Evolutionary conservation across 2,329 filamentous ascomycete genomes (phyloP).

Genomic region (Penicillium oxalicum): DNA sequence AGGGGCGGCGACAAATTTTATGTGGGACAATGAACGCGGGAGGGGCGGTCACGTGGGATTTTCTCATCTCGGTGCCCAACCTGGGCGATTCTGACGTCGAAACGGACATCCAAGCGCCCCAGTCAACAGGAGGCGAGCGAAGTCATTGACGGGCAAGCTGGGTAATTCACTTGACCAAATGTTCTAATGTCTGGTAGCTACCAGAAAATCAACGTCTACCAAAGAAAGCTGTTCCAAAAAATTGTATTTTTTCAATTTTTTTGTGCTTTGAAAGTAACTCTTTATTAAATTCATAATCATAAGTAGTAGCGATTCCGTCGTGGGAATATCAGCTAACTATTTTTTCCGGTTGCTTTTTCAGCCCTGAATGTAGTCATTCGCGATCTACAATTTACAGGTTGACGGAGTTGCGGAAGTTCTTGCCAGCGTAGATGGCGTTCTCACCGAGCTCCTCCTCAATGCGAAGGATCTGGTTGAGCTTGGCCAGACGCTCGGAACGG

Average conservation of each 20-base stretch:
- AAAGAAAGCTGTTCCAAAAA: too few relatives aligned
- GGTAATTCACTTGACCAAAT: too few relatives aligned
- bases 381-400: constrained; percentile 61
- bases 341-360: constrained; percentile 4
- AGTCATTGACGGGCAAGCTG: too few relatives aligned
- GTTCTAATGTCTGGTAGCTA: too few relatives aligned
- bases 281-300: constrained; percentile 27
- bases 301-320: constrained; percentile 11
- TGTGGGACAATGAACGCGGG: constrained; percentile 23
- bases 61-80: constrained; percentile 18
- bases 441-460: constrained; percentile 98
- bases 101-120: too few relatives aligned
- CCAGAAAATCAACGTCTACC: too few relatives aligned
- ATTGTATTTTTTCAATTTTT: constrained; percentile 1
- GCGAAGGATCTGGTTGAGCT: constrained; percentile 99
- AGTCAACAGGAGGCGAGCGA: too few relatives aligned
- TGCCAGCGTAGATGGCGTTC: constrained; percentile 84
- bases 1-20: constrained; percentile 25
- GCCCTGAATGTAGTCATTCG: constrained; percentile 3
- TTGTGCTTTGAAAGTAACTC: constrained; percentile 17
- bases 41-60: constrained; percentile 18
- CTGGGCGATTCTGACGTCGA: constrained; percentile 7
- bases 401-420: constrained; percentile 85
- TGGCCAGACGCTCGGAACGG: constrained; percentile 95
- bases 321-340: constrained; percentile 14